phyloP scores from a whole-genome alignment of 257 asterid species.

The Eustoma russellianum region DNA sequence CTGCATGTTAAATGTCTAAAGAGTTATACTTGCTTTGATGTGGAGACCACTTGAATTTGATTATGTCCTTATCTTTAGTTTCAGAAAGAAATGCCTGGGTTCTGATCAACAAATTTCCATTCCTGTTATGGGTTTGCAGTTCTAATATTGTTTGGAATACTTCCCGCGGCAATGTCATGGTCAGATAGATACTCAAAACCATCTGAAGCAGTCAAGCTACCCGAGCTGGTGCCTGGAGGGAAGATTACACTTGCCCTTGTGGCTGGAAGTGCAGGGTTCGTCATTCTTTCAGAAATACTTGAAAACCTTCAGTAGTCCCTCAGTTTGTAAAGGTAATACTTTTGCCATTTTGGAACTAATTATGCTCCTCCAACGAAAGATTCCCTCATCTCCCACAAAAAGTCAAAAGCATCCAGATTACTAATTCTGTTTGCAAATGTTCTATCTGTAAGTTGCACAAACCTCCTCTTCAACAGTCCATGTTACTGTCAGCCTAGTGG shows the following conservation, averaged over 20 bases:
- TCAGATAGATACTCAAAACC: slow-evolving; percentile 49
- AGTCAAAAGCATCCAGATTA: too few relatives aligned
- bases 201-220: slow-evolving; percentile 24
- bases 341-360: too few relatives aligned
- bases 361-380: too few relatives aligned
- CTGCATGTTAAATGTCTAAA: too few relatives aligned
- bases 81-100: not conserved
- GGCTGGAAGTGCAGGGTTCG: slow-evolving; percentile 57
- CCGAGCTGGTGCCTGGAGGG: slow-evolving; percentile 70
- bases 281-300: slow-evolving; percentile 53
- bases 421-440: too few relatives aligned
- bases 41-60: too few relatives aligned
- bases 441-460: too few relatives aligned
- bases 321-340: not conserved
- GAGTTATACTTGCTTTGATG: too few relatives aligned
- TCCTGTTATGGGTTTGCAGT: slow-evolving; percentile 23
- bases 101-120: not conserved
- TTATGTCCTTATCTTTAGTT: not conserved
- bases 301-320: slow-evolving; percentile 39
- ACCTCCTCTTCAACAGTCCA: too few relatives aligned
- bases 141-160: slow-evolving; percentile 70
- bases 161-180: slow-evolving; percentile 96
- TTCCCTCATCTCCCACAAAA: too few relatives aligned
- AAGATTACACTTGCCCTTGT: slow-evolving; percentile 62
- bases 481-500: too few relatives aligned